Evolutionary conservation across 1,139 yeast genomes (phyloP).

Genomic region (Kodamaea anthophila): DNA sequence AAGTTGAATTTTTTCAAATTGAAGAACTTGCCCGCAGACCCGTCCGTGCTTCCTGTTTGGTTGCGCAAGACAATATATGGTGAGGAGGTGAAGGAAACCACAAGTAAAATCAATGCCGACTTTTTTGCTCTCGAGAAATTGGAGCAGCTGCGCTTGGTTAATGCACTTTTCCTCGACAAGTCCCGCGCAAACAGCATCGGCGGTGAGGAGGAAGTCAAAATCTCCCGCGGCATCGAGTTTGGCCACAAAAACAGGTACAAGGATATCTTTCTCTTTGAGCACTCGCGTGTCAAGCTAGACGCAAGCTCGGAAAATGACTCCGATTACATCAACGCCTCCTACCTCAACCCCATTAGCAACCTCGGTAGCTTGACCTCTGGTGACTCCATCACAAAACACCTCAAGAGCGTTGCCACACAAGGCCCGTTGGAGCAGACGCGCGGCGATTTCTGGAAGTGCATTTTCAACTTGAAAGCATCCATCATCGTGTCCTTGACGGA

Average conservation of each 20-base stretch:
- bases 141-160: constrained; percentile 28
- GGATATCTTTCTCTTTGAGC: constrained; percentile 78
- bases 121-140: constrained; percentile 23
- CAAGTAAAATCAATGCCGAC: constrained; percentile 21
- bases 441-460: constrained; percentile 77
- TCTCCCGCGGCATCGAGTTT: constrained; percentile 58
- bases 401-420: constrained; percentile 72
- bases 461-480: constrained; percentile 38
- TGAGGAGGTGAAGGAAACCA: constrained; percentile 13
- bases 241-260: constrained; percentile 76
- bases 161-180: constrained; percentile 19
- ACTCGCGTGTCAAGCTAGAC: constrained; percentile 56
- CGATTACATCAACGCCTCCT: constrained; percentile 32
- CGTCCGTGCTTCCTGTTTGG: constrained; percentile 28
- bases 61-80: constrained; percentile 19
- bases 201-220: constrained; percentile 18
- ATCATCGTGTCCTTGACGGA: constrained; percentile 46
- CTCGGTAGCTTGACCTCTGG: constrained; percentile 10
- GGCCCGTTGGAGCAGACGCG: constrained; percentile 76
- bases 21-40: constrained; percentile 12
- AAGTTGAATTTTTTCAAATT: constrained; percentile 14
- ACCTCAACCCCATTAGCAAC: constrained; percentile 17
- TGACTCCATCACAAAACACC: constrained; percentile 9
- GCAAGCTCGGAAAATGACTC: constrained; percentile 8
- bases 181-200: constrained; percentile 3